Percentiles rank a stretch among this genome's conserved stretches.
These are phyloP conservation scores for Syzygium aqueum DNA, from an alignment of 345 rosid genomes.

Conservation along the genomic window DNA sequence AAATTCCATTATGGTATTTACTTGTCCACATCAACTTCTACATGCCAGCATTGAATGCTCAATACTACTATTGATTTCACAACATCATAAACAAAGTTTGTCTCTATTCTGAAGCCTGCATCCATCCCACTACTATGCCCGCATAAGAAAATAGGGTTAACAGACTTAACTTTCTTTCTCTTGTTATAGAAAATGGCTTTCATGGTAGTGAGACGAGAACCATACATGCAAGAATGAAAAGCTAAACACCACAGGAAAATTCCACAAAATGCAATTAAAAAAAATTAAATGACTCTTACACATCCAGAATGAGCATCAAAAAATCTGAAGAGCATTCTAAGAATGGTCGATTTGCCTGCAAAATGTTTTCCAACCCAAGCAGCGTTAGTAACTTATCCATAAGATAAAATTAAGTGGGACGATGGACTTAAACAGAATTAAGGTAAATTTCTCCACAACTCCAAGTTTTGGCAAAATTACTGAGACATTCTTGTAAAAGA, in stretches of 20 bases:
- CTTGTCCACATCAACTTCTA: neutral
- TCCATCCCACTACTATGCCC: neutral
- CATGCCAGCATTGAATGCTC: neutral
- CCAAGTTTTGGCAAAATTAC: neutral
- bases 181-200: neutral
- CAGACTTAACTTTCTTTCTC: neutral
- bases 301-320: constrained; percentile 74
- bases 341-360: constrained; percentile 97
- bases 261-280: neutral
- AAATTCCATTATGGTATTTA: neutral
- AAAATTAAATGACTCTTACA: constrained; percentile 36
- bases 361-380: neutral
- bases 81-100: neutral
- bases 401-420: neutral
- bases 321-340: constrained; percentile 83
- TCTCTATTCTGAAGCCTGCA: neutral
- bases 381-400: neutral
- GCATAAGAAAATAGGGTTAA: neutral
- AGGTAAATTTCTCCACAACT: neutral
- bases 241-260: neutral
- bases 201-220: neutral
- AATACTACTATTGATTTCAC: neutral
- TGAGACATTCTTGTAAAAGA: neutral
- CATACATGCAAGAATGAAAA: neutral
- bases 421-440: neutral